phyloP scores from a whole-genome alignment of 2,329 filamentous ascomycete species.

The Chrysoporthe deuterocubensis region DNA sequence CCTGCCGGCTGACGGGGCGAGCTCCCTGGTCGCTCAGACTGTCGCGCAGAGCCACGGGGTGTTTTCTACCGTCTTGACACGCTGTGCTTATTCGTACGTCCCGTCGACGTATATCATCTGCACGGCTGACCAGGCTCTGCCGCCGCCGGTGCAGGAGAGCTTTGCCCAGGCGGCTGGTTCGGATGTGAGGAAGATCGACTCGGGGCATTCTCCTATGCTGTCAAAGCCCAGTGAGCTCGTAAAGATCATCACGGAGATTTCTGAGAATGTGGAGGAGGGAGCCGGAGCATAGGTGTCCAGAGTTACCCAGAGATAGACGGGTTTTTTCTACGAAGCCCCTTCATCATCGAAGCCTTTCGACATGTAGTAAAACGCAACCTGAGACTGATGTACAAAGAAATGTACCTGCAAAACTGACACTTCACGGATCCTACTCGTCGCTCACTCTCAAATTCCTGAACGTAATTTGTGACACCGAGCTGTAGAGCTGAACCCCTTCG shows the following conservation, averaged over 20 bases:
- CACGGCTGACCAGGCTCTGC: conserved; percentile 27
- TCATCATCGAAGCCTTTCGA: too few species aligned
- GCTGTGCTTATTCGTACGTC: conserved; percentile 29
- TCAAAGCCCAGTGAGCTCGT: conserved; percentile 2
- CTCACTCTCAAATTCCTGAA: too few species aligned
- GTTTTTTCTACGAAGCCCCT: too few species aligned
- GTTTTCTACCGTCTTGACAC: conserved; percentile 25
- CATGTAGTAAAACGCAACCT: too few species aligned
- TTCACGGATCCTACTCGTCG: too few species aligned
- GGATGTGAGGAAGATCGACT: background rate
- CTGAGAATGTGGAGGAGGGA: background rate
- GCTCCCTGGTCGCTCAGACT: conserved; percentile 25
- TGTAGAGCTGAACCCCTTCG: too few species aligned
- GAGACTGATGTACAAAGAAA: too few species aligned
- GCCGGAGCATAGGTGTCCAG: background rate
- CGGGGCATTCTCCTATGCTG: conserved; percentile 11
- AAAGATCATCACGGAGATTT: background rate
- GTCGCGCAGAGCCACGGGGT: conserved; percentile 28
- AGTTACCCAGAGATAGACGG: too few species aligned
- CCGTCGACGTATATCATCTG: conserved; percentile 33
- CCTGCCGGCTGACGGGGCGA: conserved; percentile 29
- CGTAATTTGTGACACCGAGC: too few species aligned
- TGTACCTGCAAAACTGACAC: too few species aligned
- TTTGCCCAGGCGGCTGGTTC: background rate
- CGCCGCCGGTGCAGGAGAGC: conserved; percentile 19